phyloP scores from a whole-genome alignment of 331 rosid genomes.

The Quercus tomentella region DNA sequence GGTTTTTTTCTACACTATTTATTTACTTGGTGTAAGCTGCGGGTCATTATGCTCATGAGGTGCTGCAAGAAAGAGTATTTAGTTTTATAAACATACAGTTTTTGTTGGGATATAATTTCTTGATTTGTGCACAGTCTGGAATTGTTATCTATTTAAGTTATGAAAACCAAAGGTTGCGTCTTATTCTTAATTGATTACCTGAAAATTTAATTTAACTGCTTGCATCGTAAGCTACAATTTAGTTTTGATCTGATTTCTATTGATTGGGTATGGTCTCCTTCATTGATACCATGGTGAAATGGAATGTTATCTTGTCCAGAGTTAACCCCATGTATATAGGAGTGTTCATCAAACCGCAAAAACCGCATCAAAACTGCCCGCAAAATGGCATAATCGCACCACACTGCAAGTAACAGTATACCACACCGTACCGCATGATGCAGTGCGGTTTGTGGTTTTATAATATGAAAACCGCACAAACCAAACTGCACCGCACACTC shows the following conservation, averaged over 20 bases:
- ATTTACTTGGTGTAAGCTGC: slow-evolving; percentile 12
- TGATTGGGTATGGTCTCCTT: neutral
- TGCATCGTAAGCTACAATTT: neutral
- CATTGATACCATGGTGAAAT: neutral
- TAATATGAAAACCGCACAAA: too few relatives aligned
- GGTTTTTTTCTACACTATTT: slow-evolving; percentile 27
- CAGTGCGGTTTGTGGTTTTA: too few relatives aligned
- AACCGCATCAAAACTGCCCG: fast-evolving
- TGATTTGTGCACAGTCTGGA: slow-evolving; percentile 17
- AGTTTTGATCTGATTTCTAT: neutral
- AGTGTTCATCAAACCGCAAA: too few relatives aligned
- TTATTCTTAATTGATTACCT: neutral
- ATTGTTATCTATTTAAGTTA: neutral
- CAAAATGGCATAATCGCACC: too few relatives aligned
- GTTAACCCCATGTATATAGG: too few relatives aligned
- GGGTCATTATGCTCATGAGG: slow-evolving; percentile 1
- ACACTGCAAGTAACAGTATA: too few relatives aligned
- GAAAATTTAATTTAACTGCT: neutral
- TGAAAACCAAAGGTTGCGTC: neutral
- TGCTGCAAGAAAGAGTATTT: slow-evolving; percentile 23
- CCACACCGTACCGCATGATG: too few relatives aligned
- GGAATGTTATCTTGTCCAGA: too few relatives aligned
- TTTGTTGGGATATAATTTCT: slow-evolving; percentile 28
- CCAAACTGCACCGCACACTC: fast-evolving
- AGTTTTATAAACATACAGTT: slow-evolving; percentile 6